phyloP scores from a whole-genome alignment of 345 rosid genomes.

The Zanthoxylum bungeanum region DNA sequence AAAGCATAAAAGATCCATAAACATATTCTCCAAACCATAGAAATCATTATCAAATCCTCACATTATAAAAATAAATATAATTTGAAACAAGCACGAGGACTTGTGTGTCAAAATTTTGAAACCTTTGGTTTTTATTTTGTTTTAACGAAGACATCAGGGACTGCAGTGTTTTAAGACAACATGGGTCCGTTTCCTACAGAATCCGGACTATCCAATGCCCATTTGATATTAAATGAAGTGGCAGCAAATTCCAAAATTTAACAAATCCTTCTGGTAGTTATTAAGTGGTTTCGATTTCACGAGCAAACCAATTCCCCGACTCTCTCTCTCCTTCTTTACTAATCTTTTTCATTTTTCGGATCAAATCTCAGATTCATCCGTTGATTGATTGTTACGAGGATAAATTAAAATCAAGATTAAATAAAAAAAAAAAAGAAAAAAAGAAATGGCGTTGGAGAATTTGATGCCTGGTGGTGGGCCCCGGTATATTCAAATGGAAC shows the following conservation, averaged over 20 bases:
- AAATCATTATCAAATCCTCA: no score
- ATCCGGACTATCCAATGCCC: neutral
- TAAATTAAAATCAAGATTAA: neutral
- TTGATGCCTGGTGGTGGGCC: conserved; percentile 53
- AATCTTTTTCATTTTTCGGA: neutral
- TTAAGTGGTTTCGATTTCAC: neutral
- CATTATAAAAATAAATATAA: no score
- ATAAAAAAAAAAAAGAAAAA: neutral
- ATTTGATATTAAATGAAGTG: neutral
- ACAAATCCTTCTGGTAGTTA: neutral
- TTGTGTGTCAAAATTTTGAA: no score
- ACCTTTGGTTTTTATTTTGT: neutral
- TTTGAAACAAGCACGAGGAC: no score
- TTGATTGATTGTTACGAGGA: neutral
- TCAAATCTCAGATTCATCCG: neutral
- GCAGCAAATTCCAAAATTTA: neutral
- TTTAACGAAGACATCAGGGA: no score
- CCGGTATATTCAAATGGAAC: conserved; percentile 73
- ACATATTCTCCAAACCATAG: no score
- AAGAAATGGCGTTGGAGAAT: conserved; percentile 70
- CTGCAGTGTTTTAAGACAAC: no score
- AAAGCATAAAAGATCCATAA: no score
- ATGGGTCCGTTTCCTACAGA: neutral
- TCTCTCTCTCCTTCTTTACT: neutral
- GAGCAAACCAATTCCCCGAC: neutral